Evolutionary conservation across 306 rosid species (phyloP).

Genomic region (Sphenostylis stenocarpa): DNA sequence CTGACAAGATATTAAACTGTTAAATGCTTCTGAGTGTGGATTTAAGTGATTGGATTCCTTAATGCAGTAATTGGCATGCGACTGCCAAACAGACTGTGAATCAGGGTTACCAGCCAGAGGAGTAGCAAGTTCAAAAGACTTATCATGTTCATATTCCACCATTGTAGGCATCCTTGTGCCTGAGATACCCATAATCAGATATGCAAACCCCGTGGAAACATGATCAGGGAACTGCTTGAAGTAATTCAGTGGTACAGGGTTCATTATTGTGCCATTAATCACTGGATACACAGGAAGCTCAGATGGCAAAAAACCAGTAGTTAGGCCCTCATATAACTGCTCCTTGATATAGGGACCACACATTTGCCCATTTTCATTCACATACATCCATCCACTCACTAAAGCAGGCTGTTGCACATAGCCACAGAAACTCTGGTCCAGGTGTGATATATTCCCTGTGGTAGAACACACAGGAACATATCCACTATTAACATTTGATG

Average conservation of each 20-base stretch:
- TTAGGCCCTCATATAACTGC: slow-evolving; percentile 82
- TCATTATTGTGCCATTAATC: slow-evolving; percentile 59
- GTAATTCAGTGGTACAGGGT: slow-evolving; percentile 85
- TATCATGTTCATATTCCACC: slow-evolving; percentile 35
- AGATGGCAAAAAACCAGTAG: slow-evolving; percentile 85
- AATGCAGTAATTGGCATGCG: slow-evolving; percentile 26
- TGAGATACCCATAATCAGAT: slow-evolving; percentile 48
- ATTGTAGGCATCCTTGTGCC: slow-evolving; percentile 36
- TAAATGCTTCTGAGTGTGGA: slow-evolving; percentile 31
- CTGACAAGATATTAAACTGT: slow-evolving; percentile 35
- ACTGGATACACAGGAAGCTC: slow-evolving; percentile 92
- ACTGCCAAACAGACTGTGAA: slow-evolving; percentile 39
- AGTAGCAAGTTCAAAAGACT: slow-evolving; percentile 38
- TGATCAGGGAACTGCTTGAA: slow-evolving; percentile 93
- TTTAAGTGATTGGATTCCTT: slow-evolving; percentile 31
- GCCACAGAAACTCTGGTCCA: slow-evolving; percentile 48
- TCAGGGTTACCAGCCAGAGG: slow-evolving; percentile 36
- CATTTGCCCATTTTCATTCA: slow-evolving; percentile 86
- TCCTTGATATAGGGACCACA: slow-evolving; percentile 93
- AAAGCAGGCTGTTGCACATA: slow-evolving; percentile 49
- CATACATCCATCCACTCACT: slow-evolving; percentile 97
- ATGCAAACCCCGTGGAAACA: slow-evolving; percentile 80
- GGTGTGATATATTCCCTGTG: slow-evolving; percentile 42
- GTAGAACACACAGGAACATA: slow-evolving; percentile 45
- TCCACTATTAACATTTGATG: slow-evolving; percentile 49